Conservation (phyloP, 169 alveolate species). For the Babesia sp. region DNA sequence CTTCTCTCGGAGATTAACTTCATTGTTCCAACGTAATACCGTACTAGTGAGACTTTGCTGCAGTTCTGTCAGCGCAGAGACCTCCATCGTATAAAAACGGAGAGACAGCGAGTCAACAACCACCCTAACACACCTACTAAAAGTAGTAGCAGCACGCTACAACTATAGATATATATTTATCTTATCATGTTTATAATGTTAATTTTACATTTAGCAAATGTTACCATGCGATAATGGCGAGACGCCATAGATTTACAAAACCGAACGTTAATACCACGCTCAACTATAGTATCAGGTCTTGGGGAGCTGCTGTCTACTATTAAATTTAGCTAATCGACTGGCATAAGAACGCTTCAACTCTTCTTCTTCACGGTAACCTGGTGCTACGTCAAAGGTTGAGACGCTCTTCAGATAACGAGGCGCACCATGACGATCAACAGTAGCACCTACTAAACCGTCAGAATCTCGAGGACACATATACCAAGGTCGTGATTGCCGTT, state of each 20-base stretch:
- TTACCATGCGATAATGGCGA: too few species aligned
- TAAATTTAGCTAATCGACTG: slow-evolving; percentile 5
- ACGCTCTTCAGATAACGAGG: slow-evolving; percentile 30
- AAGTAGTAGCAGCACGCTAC: too few species aligned
- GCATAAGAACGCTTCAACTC: slow-evolving; percentile 2
- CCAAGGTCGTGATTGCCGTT: slow-evolving; percentile 56
- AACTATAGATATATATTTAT: too few species aligned
- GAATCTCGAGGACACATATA: slow-evolving; percentile 30
- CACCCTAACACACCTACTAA: too few species aligned
- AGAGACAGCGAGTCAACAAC: too few species aligned
- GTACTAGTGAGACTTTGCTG: slow-evolving; percentile 1
- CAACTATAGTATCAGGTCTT: slow-evolving; percentile 22
- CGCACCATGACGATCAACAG: slow-evolving; percentile 7
- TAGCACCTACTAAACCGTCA: not conserved
- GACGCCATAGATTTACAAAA: too few species aligned
- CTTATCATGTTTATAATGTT: too few species aligned
- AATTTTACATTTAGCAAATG: too few species aligned
- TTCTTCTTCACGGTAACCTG: slow-evolving; percentile 11
- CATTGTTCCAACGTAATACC: not conserved
- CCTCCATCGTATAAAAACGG: not conserved
- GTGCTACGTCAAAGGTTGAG: slow-evolving; percentile 1
- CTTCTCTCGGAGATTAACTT: not conserved
- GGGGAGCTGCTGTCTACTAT: slow-evolving; percentile 12
- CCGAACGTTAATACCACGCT: too few species aligned
- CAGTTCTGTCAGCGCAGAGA: not conserved